phyloP scores from a whole-genome alignment of 1,139 yeast genomes.

The Candida gigantensis region DNA sequence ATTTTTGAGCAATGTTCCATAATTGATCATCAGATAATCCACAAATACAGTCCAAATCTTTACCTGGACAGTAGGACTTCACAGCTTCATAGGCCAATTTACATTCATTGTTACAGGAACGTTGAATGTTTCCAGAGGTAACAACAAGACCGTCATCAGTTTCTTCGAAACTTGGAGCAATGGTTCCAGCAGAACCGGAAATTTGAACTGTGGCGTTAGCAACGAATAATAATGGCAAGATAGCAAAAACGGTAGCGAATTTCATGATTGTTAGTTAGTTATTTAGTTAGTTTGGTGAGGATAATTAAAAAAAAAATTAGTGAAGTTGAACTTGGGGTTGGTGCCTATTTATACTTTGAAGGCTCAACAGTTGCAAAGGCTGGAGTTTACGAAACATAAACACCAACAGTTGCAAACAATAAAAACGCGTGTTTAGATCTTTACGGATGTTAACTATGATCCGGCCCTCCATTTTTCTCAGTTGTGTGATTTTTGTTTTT shows the following conservation, averaged over 20 bases:
- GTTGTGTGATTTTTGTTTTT: too few relatives aligned
- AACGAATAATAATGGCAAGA: not conserved
- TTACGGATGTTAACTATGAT: too few relatives aligned
- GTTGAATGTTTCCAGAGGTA: conserved; percentile 1
- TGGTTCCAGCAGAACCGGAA: not conserved
- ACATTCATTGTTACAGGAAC: conserved; percentile 3
- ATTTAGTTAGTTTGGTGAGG: not conserved
- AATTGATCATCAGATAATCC: conserved; percentile 4
- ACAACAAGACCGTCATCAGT: conserved; percentile 1
- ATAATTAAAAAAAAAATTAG: too few relatives aligned
- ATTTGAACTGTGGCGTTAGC: not conserved
- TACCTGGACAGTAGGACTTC: not conserved
- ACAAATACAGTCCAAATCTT: conserved; percentile 6
- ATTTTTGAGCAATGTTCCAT: conserved; percentile 4
- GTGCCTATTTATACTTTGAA: too few relatives aligned
- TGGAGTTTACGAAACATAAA: too few relatives aligned
- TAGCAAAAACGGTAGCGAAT: conserved; percentile 1
- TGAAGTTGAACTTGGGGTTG: too few relatives aligned
- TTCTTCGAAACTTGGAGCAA: conserved; percentile 1
- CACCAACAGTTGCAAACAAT: too few relatives aligned
- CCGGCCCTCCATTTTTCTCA: too few relatives aligned
- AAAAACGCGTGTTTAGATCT: too few relatives aligned
- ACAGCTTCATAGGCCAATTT: conserved; percentile 3
- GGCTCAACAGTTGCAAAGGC: too few relatives aligned
- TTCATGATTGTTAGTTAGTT: not conserved